Evolutionary conservation across 495 filamentous ascomycete species (phyloP), one percentile per base, ranked within the genome.

Genomic region (Hypoxylon fragiforme): DNA sequence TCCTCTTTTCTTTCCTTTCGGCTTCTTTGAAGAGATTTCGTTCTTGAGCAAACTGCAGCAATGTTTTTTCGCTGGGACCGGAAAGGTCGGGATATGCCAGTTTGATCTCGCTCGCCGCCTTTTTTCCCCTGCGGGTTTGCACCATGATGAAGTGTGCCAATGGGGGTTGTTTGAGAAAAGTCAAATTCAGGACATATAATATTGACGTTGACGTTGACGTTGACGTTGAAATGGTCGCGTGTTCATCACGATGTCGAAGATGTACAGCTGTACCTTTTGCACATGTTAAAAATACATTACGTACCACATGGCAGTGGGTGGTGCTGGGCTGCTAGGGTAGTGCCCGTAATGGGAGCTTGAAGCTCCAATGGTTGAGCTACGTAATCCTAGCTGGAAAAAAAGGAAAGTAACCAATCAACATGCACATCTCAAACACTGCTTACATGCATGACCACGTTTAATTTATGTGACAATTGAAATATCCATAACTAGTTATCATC

Each of bases 1-100:
- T 50, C 18, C 64, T 67, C 9, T 64, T 63, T 7, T 55, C 52
- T 38, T 63, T 57, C 37, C 59, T 56, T 52, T 73, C 67, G 14
- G 72, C 71, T 34, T 69, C 62, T 9, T 49, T 61, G 54, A 84
- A 78, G 8, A 81, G 68, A 7, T 79, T 70, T 14, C 78, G 77
- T 34, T 87, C 76, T 13, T 85, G 75, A 37, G 86, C 86, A 13
- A 89, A 44, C 37, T 88, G 74, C 12, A 88, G 73, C 21, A 90
- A 73, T 0, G 87, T 89, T 53, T 81, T 73, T 41, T 78, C 70
- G 36, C 71, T 77, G 16, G 77, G 79, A n/a, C 61, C 73, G 19
- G 71, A 75, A 44, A 82, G 76, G 62, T 87, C 81, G 22, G 85
- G 83, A 11, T 85, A 78, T 30, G 65, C 64, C 22, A 88, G 78